Evolutionary conservation across 2,329 filamentous ascomycete genomes (phyloP), one percentile per base, ranked within the genome.

Genomic region (Colletotrichum truncatum): DNA sequence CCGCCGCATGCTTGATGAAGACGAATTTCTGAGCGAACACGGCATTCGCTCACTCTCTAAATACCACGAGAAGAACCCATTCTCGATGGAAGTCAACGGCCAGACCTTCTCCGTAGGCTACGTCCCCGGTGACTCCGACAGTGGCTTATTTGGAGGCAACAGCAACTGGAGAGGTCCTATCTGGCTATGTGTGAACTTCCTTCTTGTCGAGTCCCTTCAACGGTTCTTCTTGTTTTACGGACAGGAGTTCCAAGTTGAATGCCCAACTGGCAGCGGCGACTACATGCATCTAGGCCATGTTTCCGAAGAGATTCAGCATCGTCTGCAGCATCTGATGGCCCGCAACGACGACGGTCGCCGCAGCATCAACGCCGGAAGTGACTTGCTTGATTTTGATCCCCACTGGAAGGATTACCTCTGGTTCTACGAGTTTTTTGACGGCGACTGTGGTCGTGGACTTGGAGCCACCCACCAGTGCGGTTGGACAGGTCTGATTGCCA

Each of bases 401-500:
- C 84, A 97, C 78, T 98, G 95, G 95, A 95, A 91, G 77, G 94
- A 97, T 73, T 89, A 94, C 73, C 84, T 98, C 72, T 98, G 93
- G 93, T 98, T 97, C 85, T 92, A 97, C 75, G 95, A 98, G 77
- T 98, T 97, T 84, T 98, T 98, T 75, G 95, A 98, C 74, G 95
- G 94, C 38, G 94, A 98, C 76, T 90, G 85, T 53, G 95, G 95
- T 12, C 91, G 94, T 70, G 95, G 96, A 14, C 86, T 98, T 1
- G 95, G 95, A 62, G 93, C 95, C 36, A 95, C 91, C 49, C 96
- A 98, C 78, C 96, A 98, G 78, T 97, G 93, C 74, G 95, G 95
- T 52, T 98, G 96, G 95, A 98, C 95, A 36, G 95, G 95, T 23
- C 80, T 98, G 70, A 94, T 98, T 76, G 95, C 95, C 25, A 94